Base-by-base conservation (phyloP, 306 rosid species). In the Cucurbita argyrosperma region DNA sequence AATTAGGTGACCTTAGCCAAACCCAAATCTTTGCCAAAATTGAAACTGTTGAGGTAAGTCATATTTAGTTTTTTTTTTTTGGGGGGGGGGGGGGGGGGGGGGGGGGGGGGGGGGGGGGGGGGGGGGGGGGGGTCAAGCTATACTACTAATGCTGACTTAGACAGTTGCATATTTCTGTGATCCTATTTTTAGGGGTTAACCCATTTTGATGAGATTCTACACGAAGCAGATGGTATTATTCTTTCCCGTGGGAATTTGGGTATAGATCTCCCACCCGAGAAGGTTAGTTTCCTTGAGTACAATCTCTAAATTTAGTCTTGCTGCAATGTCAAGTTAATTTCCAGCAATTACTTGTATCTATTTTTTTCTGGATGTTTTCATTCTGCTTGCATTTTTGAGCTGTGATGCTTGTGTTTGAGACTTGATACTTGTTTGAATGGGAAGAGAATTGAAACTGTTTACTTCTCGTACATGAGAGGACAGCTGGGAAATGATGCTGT, bases 11-110 rank as follows among this genome's bases (percentile, higher is more conserved):
- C 70, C 88, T 84, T 15, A 40, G 80, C 78, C 88, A 84, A 79
- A 84, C 88, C 61, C 88, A 79, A 75, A 84, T 84, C 64, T 84
- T 84, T 60, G 88, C 88, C 8, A 84, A 84, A 79, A 84, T 84
- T 71, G 88, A 84, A 76, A 84, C 80, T 58, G 65, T 82, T 18
- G 88, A 82, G 88, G 88, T 84, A 43, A 30, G 66, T 30, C 59
- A 52, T 43, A 16, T 49, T 62, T 58, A 37, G 16, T 57, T 42
- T 47, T 15, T 42, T 57, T 26, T n/a, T 18, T 1, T 2, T 0
- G 1, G 5, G 42, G 42, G 42, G 5, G 7, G 43, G 8, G 42
- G 42, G 7, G 42, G 7, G 42, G 1, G 1, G 5, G 42, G 42
- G 42, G 5, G 7, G 43, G 8, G 42, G 42, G 7, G 42, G 7